phyloP scores from a whole-genome alignment of 176 grass and related monocot species.

The Carex myosuroides region DNA sequence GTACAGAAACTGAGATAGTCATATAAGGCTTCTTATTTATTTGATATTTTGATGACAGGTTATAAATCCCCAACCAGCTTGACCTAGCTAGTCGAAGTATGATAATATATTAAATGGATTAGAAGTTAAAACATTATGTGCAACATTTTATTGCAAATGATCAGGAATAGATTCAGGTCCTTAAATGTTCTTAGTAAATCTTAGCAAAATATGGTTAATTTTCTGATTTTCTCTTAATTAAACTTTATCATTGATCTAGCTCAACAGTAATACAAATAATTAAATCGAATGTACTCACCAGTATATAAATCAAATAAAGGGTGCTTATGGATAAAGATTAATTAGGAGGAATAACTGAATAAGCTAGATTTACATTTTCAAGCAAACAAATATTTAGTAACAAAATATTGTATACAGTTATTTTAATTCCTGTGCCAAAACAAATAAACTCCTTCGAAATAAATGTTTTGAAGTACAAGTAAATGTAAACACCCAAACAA shows the following conservation, averaged over 20 bases:
- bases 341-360: not conserved
- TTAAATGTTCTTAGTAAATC: not conserved
- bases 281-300: not conserved
- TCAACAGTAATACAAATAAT: not conserved
- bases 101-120: too few relatives aligned
- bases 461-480: not conserved
- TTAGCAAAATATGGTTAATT: not conserved
- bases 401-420: not conserved
- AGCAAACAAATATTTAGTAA: not conserved
- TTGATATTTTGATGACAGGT: too few relatives aligned
- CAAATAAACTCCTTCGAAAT: not conserved
- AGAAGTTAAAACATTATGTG: too few relatives aligned
- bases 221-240: too few relatives aligned
- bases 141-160: not conserved
- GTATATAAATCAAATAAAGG: not conserved
- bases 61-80: too few relatives aligned
- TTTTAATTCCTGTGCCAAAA: not conserved
- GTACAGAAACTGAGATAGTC: too few relatives aligned
- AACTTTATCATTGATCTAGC: too few relatives aligned
- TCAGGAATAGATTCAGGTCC: too few relatives aligned
- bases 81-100: too few relatives aligned
- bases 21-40: too few relatives aligned
- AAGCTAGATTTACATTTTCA: not conserved
- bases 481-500: constrained; percentile 20
- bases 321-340: not conserved